Evolutionary conservation across 176 grass and related monocot species (phyloP), one percentile per base, ranked within the genome.

Genomic region (Zoysia japonica): DNA sequence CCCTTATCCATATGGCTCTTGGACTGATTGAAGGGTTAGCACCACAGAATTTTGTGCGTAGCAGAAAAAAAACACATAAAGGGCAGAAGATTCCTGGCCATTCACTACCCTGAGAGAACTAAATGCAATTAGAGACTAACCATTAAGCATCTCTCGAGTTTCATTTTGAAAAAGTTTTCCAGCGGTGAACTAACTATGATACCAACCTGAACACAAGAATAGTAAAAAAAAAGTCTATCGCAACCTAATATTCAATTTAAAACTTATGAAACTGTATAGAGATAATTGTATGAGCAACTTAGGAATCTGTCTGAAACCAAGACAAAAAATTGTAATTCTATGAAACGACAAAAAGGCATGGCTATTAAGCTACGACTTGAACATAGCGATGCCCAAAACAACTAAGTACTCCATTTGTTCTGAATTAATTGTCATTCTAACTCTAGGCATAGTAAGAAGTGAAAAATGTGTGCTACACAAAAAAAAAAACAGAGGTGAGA

Each of bases 1-100:
- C 83, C 67, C 55, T 78, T 80, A 81, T 91, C 80, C 70, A 82
- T 47, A 90, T 89, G 87, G 82, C 89, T 92, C 84, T 85, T 94
- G 81, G 74, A 63, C 50, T 69, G 71, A 57, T 36, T 77, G 89
- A 87, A 91, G 81, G 81, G 84, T 77, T 91, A 85, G 75, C 71
- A 76, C 63, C 71, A 6, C 53, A 74, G 67, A 78, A 75, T 67
- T 88, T 83, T 76, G 74, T 53, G 61, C 78, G 3, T 35, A 76
- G 5, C 15, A 70, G 39, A 39, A 67, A n/a, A 68, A 56, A 62
- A 65, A 62, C 57, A 85, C 77, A 72, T 66, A 42, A 65, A 55
- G 73, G 66, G 51, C 69, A 65, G 48, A 64, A 67, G 75, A 81
- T 84, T 64, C 78, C 48, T 75, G 87, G 36, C 89, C 84, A 78